Evolutionary conservation across 768 basidiomycete genomes (phyloP), one percentile per base, ranked within the genome.

Genomic region (Porphyrellus cyaneotinctus): DNA sequence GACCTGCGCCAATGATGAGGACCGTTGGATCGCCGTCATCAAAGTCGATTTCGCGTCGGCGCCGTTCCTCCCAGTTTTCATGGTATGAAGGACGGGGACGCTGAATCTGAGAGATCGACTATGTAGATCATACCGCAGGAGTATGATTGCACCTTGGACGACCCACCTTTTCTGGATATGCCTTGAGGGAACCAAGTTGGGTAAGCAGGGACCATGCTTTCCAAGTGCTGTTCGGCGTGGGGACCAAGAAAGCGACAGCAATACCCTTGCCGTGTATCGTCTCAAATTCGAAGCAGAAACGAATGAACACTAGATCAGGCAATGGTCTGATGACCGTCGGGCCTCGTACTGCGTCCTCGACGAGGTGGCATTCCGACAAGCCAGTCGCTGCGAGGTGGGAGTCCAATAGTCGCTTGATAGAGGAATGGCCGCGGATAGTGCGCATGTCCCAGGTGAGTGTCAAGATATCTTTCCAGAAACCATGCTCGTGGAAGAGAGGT

Each of bases 1-100:
- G 88, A 1, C 84, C 84, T 4, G 76, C 84, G 10, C 84, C 83
- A 20, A 86, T 72, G 41, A 88, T 66, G 36, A 88, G 69, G 8
- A 88, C 87, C 2, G 74, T 73, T 0, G 84, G 85, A 32, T 77
- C 72, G 12, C 55, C 58, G 20, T 74, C 74, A 30, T 69, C 70
- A 58, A 83, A 83, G 24, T 74, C 71, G 8, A 62, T 49, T 54
- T 79, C 74, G 11, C 63, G 63, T 41, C 62, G 65, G 31, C 82
- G 73, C 22, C 70, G 65, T 20, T 72, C 70, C 46, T 73, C 71
- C 85, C 85, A 85, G 49, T 71, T 68, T 4, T 76, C 78, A 50
- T 78, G 76, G 46, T 74, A 70, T 2, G 77, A 67, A 28, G 69
- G 53, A 4, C 53, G 59, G 52, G 75, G 64, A 41, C 84, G 73